Evolutionary conservation across 2,329 filamentous ascomycete genomes (phyloP).

Genomic region (Sphaerulina musiva): DNA sequence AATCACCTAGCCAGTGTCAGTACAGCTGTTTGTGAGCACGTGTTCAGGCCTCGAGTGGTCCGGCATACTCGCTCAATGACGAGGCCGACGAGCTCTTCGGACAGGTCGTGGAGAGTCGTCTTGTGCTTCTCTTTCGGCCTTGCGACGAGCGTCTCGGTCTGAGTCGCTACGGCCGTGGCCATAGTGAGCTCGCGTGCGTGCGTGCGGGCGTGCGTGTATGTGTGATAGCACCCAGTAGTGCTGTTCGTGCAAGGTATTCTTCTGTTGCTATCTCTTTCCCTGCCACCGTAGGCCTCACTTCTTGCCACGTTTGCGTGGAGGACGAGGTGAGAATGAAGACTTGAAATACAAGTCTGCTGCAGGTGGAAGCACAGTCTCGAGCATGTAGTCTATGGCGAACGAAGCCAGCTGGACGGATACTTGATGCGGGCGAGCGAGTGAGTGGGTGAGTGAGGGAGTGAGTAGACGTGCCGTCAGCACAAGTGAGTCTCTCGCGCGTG

Average conservation of each 20-base stretch:
- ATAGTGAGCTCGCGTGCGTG: slow-evolving; percentile 4
- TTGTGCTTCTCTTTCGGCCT: slow-evolving; percentile 8
- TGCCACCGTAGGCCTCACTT: background rate
- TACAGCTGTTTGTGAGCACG: background rate
- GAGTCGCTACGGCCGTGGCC: slow-evolving; percentile 19
- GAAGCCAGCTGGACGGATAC: background rate
- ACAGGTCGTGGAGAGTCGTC: slow-evolving; percentile 20
- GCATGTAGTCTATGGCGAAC: background rate
- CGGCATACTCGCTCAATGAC: slow-evolving; percentile 24
- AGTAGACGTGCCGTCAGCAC: background rate
- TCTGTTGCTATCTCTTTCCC: background rate
- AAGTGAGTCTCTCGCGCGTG: background rate
- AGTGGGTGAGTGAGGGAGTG: background rate
- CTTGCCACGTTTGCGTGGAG: slow-evolving; percentile 5
- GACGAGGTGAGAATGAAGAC: slow-evolving; percentile 12
- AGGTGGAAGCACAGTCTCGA: background rate
- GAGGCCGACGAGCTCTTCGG: slow-evolving; percentile 24
- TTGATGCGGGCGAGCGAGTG: too few species aligned
- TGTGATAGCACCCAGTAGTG: background rate
- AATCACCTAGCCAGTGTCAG: slow-evolving; percentile 32
- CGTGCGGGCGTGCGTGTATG: background rate
- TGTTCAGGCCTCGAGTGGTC: background rate
- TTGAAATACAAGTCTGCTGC: slow-evolving; percentile 6
- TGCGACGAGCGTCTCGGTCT: slow-evolving; percentile 15
- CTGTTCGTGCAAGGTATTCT: background rate